These are phyloP conservation scores for Apophysomyces sp. DNA, from an alignment of 371 early-diverging fungal species.

Conservation along the genomic window DNA sequence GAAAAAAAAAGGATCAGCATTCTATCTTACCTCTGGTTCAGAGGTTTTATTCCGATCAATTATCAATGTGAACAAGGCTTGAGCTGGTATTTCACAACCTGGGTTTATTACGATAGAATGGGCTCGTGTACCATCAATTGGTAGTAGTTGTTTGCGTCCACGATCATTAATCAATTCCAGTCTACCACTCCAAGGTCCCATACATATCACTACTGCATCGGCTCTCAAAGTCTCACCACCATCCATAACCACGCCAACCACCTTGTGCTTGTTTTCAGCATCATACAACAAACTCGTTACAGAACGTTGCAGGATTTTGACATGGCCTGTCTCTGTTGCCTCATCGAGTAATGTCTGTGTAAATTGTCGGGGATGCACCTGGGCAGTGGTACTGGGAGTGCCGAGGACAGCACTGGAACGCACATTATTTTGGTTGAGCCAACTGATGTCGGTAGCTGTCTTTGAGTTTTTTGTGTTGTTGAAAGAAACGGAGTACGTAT, in stretches of 20 bases:
- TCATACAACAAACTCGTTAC: constrained; percentile 21
- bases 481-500: constrained; percentile 48
- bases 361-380: constrained; percentile 60
- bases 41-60: constrained; percentile 19
- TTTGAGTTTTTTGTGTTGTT: background rate
- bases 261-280: constrained; percentile 4
- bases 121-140: constrained; percentile 38
- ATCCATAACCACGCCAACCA: constrained; percentile 31
- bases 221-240: constrained; percentile 20
- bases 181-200: constrained; percentile 55
- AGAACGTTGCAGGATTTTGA: constrained; percentile 20
- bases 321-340: constrained; percentile 33
- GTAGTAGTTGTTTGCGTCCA: constrained; percentile 8
- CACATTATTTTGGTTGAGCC: constrained; percentile 39
- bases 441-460: constrained; percentile 17
- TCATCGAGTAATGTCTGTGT: constrained; percentile 46
- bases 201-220: constrained; percentile 42
- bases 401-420: constrained; percentile 50
- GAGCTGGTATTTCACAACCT: constrained; percentile 23
- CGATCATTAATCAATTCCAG: constrained; percentile 8
- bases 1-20: too few relatives aligned
- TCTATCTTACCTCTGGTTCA: constrained; percentile 45
- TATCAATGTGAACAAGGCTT: constrained; percentile 47
- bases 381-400: constrained; percentile 52
- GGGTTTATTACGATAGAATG: constrained; percentile 46